Evolutionary conservation across 1,284 basidiomycete species (phyloP).

Genomic region (Heterobasidion occidentale): DNA sequence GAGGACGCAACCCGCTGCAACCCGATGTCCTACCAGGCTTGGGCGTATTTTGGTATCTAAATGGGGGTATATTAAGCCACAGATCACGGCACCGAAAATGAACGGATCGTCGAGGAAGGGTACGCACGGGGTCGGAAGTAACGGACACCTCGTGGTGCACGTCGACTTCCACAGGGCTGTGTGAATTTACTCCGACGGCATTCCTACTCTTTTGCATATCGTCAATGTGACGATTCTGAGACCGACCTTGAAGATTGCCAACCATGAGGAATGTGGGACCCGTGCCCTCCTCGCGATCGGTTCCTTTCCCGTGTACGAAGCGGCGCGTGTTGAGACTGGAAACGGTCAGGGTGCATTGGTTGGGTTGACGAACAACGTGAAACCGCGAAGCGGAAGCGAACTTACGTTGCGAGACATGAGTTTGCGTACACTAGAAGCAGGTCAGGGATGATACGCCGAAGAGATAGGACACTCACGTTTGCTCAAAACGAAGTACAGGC

Average conservation of each 20-base stretch:
- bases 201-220: not conserved
- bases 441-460: not conserved
- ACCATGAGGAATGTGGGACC: slow-evolving; percentile 38
- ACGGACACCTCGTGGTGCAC: slow-evolving; percentile 29
- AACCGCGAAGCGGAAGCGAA: not conserved
- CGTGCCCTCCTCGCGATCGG: slow-evolving; percentile 27
- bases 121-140: slow-evolving; percentile 18
- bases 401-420: slow-evolving; percentile 62
- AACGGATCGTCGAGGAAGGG: not conserved
- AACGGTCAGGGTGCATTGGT: slow-evolving; percentile 2
- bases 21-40: not conserved
- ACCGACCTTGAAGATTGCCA: slow-evolving; percentile 6
- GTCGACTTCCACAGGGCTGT: slow-evolving; percentile 20
- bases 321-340: slow-evolving; percentile 34
- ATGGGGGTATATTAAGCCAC: not conserved
- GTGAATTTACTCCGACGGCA: not conserved
- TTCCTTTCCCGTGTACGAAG: slow-evolving; percentile 34
- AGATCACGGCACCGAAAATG: not conserved
- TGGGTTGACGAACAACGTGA: not conserved
- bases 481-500: slow-evolving; percentile 53
- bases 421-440: slow-evolving; percentile 48
- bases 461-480: slow-evolving; percentile 38
- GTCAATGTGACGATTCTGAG: not conserved
- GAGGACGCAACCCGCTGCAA: not conserved
- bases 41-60: not conserved